A percentile compares a stretch with the other conserved stretches of the same genome.
phyloP scores from a whole-genome alignment of 495 filamentous ascomycete species.

The Articulospora tetracladia region DNA sequence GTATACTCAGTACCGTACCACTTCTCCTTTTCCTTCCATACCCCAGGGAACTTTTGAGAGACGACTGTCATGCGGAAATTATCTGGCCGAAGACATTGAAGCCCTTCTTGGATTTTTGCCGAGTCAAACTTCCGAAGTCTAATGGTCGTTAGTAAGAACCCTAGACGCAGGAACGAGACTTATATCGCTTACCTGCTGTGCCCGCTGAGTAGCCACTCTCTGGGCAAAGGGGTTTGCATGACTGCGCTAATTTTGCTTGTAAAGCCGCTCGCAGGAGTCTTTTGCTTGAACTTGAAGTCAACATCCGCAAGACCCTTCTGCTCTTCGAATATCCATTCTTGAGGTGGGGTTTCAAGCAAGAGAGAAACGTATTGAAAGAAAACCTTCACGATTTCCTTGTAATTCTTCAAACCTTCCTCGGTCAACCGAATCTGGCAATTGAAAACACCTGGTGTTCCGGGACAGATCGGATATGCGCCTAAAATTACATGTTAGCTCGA shows the following conservation, averaged over 20 bases:
- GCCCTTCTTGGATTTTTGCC: slow-evolving; percentile 66
- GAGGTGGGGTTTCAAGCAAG: slow-evolving; percentile 73
- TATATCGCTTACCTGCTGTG: slow-evolving; percentile 37
- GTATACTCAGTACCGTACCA: slow-evolving; percentile 99
- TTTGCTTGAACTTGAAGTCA: slow-evolving; percentile 92
- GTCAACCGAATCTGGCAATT: slow-evolving; percentile 77
- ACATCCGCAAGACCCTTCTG: slow-evolving; percentile 85
- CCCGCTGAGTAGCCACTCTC: slow-evolving; percentile 82
- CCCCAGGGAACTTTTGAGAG: slow-evolving; percentile 75
- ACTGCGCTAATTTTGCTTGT: slow-evolving; percentile 74
- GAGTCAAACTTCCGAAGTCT: slow-evolving; percentile 73
- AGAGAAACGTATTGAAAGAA: slow-evolving; percentile 94
- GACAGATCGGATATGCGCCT: slow-evolving; percentile 69
- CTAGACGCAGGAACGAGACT: background rate
- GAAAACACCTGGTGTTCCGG: slow-evolving; percentile 77
- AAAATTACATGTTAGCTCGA: slow-evolving; percentile 32
- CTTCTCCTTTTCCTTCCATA: slow-evolving; percentile 86
- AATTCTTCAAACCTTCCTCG: slow-evolving; percentile 74
- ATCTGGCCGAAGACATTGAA: slow-evolving; percentile 75
- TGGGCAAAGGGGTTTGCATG: slow-evolving; percentile 87
- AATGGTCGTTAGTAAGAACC: slow-evolving; percentile 2
- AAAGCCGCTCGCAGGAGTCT: slow-evolving; percentile 82
- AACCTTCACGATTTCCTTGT: slow-evolving; percentile 80
- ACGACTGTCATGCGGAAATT: slow-evolving; percentile 84
- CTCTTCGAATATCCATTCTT: slow-evolving; percentile 92